Evolutionary conservation across 495 filamentous ascomycete genomes (phyloP), one percentile per base, ranked within the genome.

Genomic region (Penicillium canariense): DNA sequence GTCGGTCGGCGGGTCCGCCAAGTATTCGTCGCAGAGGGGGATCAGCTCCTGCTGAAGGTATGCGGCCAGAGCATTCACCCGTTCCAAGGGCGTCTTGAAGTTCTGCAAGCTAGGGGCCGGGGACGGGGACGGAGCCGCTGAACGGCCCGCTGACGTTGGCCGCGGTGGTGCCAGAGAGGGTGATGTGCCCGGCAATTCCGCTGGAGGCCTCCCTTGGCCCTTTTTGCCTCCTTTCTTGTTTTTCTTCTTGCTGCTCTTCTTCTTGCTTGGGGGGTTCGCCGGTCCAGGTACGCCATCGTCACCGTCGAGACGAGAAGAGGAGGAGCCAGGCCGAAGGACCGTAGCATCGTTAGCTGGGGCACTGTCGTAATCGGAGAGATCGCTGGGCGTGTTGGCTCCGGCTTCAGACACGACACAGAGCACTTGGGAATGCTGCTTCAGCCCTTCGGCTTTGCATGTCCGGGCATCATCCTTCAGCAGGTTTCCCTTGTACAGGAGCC

Each of bases 401-500:
- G 55, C 82, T 69, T 66, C 81, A 50, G 69, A 87, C 28, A 74
- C 72, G 32, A 87, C 80, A 70, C 74, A 91, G 55, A 82, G 76
- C 34, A 96, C 72, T 69, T 96, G 88, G 28, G 84, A 85, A 54
- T 91, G 85, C 62, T 89, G 85, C 76, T 90, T 88, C 54, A 93
- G 78, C 5, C 87, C 87, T 58, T 91, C 91, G 20, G 85, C 78
- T 52, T 86, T 79, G 60, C 88, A 85, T 4, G 82, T 79, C n/a
- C 72, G 69, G 7, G 73, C 58, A 58, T 85, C 78, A 55, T 91
- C 83, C 63, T 85, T 87, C 34, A 96, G 69, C 15, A 85, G 78
- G 53, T 84, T 84, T 9, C 91, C 91, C 68, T 92, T 93, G 77
- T 93, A 95, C 43, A 91, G 79, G 64, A 96, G 68, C 60, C 85